Conservation (phyloP, 2,329 filamentous ascomycete species). For the Stenocarpella maydis region DNA sequence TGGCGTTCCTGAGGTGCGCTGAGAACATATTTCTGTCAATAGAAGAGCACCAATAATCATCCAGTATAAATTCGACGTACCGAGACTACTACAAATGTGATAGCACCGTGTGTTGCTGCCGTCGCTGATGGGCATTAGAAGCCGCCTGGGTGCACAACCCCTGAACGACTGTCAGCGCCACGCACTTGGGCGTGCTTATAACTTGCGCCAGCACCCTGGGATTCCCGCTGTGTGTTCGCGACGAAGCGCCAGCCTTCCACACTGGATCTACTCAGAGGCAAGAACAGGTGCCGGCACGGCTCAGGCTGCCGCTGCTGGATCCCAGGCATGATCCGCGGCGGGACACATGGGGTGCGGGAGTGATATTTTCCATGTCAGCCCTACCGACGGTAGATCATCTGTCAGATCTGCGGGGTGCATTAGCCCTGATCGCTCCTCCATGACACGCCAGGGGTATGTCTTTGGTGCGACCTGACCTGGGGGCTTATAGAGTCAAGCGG, state of each 20-base stretch:
- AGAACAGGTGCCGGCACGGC: not conserved
- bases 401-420: slow-evolving; percentile 33
- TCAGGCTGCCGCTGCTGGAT: not conserved
- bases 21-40: not conserved
- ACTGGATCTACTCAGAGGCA: too few relatives aligned
- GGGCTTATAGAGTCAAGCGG: not conserved
- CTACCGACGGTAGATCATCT: slow-evolving; percentile 29
- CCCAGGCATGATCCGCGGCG: not conserved
- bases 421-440: slow-evolving; percentile 15
- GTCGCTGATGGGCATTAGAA: too few relatives aligned
- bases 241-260: not conserved
- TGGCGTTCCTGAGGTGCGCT: not conserved
- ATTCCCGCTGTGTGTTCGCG: not conserved
- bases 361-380: slow-evolving; percentile 20
- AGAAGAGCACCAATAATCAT: not conserved
- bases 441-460: slow-evolving; percentile 3
- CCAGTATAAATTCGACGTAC: not conserved
- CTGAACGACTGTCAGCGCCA: not conserved
- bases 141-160: not conserved
- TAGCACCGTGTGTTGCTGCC: not conserved
- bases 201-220: not conserved
- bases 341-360: not conserved
- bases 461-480: slow-evolving; percentile 3
- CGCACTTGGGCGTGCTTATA: not conserved
- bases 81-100: not conserved